phyloP scores from a whole-genome alignment of 2,329 filamentous ascomycete species.

The Aschersonia sp. region DNA sequence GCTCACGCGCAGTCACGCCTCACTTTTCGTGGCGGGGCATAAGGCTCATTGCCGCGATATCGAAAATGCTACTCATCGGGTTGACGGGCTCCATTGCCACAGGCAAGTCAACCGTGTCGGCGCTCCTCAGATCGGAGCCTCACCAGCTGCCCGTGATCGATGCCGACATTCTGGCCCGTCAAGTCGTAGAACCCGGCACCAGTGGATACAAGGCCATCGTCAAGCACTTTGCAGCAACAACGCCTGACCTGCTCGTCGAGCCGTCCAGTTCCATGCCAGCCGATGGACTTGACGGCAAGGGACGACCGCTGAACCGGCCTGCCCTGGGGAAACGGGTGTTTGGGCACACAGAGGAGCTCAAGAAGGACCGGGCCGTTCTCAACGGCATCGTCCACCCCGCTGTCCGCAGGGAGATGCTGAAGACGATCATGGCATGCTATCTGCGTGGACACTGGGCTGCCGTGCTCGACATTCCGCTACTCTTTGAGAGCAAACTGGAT shows the following conservation, averaged over 20 bases:
- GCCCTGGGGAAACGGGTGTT: slow-evolving; percentile 79
- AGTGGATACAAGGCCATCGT: slow-evolving; percentile 72
- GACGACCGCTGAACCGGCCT: slow-evolving; percentile 68
- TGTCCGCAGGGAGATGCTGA: slow-evolving; percentile 71
- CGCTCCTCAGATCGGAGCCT: slow-evolving; percentile 62
- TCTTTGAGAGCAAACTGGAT: slow-evolving; percentile 84
- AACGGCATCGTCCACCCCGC: slow-evolving; percentile 90
- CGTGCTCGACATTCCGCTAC: slow-evolving; percentile 77
- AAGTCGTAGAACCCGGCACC: slow-evolving; percentile 89
- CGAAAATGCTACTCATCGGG: slow-evolving; percentile 49
- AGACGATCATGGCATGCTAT: slow-evolving; percentile 57
- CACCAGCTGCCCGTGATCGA: slow-evolving; percentile 86
- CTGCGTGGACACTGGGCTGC: slow-evolving; percentile 71
- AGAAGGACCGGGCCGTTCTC: slow-evolving; percentile 58
- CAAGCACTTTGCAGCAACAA: slow-evolving; percentile 63
- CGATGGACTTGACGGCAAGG: slow-evolving; percentile 42
- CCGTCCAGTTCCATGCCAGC: slow-evolving; percentile 34
- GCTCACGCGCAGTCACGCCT: too few species aligned
- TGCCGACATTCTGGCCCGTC: slow-evolving; percentile 79
- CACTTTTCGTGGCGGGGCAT: too few species aligned
- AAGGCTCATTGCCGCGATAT: too few species aligned
- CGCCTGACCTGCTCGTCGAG: slow-evolving; percentile 69
- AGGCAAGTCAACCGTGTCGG: slow-evolving; percentile 91
- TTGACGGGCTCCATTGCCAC: slow-evolving; percentile 96
- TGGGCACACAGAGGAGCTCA: slow-evolving; percentile 56